phyloP scores from a whole-genome alignment of 2,329 filamentous ascomycete genomes.

The Sporothrix sp. region DNA sequence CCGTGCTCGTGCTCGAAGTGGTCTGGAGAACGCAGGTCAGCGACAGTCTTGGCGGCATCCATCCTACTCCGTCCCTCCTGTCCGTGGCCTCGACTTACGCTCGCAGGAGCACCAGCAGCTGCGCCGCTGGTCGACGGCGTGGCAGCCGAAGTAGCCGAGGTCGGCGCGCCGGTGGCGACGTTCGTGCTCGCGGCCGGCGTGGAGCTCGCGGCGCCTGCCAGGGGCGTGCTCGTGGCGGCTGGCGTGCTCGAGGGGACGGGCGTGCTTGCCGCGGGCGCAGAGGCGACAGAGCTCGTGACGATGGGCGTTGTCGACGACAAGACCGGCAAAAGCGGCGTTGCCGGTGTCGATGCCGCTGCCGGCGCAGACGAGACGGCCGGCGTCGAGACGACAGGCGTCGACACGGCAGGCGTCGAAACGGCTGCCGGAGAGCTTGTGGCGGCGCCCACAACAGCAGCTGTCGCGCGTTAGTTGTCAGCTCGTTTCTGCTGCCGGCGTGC shows the following conservation, averaged over 20 bases:
- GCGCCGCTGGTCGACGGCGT: not conserved
- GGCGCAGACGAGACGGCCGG: not conserved
- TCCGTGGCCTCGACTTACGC: not conserved
- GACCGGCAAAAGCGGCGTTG: not conserved
- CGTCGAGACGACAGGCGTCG: not conserved
- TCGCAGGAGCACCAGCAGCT: not conserved
- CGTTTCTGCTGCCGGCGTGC: too few species aligned
- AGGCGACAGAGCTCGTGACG: not conserved
- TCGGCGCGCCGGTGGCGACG: not conserved
- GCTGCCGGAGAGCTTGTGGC: not conserved
- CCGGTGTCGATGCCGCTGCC: not conserved
- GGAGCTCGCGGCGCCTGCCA: not conserved
- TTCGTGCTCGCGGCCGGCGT: constrained; percentile 1
- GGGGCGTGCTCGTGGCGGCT: not conserved
- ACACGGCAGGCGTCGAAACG: not conserved
- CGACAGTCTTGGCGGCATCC: too few species aligned
- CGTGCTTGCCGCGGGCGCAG: not conserved
- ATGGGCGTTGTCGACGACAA: not conserved
- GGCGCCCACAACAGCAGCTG: not conserved
- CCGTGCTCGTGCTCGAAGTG: not conserved
- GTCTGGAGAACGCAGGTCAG: constrained; percentile 2
- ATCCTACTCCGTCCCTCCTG: not conserved
- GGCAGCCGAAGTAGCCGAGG: not conserved
- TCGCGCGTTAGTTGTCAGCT: not conserved
- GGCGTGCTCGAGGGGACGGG: too few species aligned